Evolutionary conservation across 2,329 filamentous ascomycete genomes (phyloP), one percentile per base, ranked within the genome.

Genomic region (Ophiostoma australiae): DNA sequence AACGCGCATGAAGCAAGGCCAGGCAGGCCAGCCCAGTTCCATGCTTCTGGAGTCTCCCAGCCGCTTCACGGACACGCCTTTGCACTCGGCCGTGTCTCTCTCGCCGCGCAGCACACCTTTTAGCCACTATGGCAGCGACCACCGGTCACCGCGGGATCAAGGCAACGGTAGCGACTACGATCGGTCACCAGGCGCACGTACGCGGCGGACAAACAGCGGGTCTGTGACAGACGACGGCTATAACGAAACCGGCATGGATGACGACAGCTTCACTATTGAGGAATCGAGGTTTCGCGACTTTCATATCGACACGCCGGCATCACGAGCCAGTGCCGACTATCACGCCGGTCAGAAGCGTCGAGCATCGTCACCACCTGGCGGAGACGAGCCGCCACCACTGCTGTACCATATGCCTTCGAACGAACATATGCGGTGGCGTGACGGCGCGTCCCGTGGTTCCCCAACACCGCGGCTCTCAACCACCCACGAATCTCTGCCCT

Each of bases 281-380:
- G 81, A 83, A 79, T 77, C 80, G 0, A 78, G 80, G 8, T 76
- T 82, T 70, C 77, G 78, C 37, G 78, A 78, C 69, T 74, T 86
- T 10, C 82, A 83, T 27, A 80, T 85, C 27, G 84, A 87, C 67
- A 85, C 78, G 73, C 73, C 74, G 73, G 73, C 72, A 52, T 75
- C 72, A 67, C 74, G 73, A 4, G 39, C 37, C 37, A 73, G 68
- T 69, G 80, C 82, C 35, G 80, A 79, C 72, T 80, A 83, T 61
- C 77, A 81, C 2, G 76, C 78, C 10, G 84, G 85, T 7, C 83
- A 83, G 72, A 88, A 88, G 78, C 82, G 86, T 67, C 81, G 86
- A 55, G 86, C 86, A 1, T 85, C 84, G 0, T 87, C 85, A 35
- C 85, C 86, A 0, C 83, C 82, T 0, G 79, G 84, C 13, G 33